Evolutionary conservation across 495 filamentous ascomycete genomes (phyloP), one percentile per base, ranked within the genome.

Genomic region (Penicillium simplicissimum): DNA sequence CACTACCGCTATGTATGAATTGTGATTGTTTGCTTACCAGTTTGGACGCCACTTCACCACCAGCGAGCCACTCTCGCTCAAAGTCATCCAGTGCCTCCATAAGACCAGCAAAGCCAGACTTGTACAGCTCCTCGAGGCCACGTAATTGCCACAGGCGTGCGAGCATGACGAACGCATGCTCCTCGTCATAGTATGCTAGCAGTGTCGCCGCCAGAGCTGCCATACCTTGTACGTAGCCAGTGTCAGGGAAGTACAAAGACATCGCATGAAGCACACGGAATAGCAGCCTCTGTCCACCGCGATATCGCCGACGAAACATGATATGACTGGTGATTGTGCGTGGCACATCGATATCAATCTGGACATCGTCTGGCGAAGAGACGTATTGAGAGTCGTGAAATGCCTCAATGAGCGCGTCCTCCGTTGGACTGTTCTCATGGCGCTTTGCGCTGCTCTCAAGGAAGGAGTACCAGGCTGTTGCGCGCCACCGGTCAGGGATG

Each of bases 191-290:
- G 70, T 98, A 99, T 65, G 94, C 96, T 5, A 99, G 84, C 9
- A 99, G 81, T 1, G 96, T 98, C 2, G 96, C 93, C 6, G 91
- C 93, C 33, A 98, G 82, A 21, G 92, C 88, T 1, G 95, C 95
- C 95, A 99, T 99, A 37, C 95, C 95, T 72, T 99, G 95, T 4
- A 99, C 95, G 74, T 99, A 99, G 3, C 95, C 94, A 3, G 90
- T 91, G 11, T 90, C 90, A 1, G 93, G 93, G 66, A 92, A 95
- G 69, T 97, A 93, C 15, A 99, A 82, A 8, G 90, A 94, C 72
- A 99, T 84, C 60, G 90, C 87, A 71, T 98, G 95, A 19, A 99
- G 81, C 8, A 97, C 92, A 21, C 95, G 85, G 76, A 99, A 99
- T 7, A 99, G 82, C 23, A 98, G 80, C 49, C 95, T 85, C 73